Evolutionary conservation across 495 filamentous ascomycete genomes (phyloP).

Genomic region (Talaromyces nanjingensis): DNA sequence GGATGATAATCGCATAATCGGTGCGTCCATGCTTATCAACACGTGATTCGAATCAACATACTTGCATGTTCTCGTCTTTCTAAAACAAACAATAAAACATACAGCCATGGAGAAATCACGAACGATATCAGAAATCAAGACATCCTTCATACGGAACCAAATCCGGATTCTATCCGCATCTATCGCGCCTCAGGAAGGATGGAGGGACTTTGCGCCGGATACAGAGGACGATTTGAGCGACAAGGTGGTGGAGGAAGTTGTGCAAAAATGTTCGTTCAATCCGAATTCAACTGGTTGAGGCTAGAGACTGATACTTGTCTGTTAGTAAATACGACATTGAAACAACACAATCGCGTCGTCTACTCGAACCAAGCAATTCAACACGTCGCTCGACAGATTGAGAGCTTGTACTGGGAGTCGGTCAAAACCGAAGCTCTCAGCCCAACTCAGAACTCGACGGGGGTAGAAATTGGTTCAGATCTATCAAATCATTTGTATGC

Average conservation of each 20-base stretch:
- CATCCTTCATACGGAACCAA: constrained; percentile 55
- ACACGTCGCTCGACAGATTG: constrained; percentile 78
- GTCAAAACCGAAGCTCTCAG: constrained; percentile 39
- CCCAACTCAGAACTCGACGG: constrained; percentile 25
- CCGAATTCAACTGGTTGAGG: constrained; percentile 18
- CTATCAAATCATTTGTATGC: constrained; percentile 40
- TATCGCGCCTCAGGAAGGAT: constrained; percentile 49
- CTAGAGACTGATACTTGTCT: constrained; percentile 12
- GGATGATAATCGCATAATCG: background rate
- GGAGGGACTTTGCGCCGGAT: constrained; percentile 41
- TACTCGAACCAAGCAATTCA: constrained; percentile 70
- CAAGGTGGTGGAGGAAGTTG: constrained; percentile 47
- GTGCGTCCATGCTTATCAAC: background rate
- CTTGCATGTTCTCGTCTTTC: background rate
- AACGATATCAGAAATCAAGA: constrained; percentile 57
- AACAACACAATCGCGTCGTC: constrained; percentile 62
- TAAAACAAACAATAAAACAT: background rate
- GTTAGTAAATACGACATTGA: constrained; percentile 57
- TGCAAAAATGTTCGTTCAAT: constrained; percentile 39
- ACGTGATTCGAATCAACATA: background rate
- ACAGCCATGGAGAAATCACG: constrained; percentile 36
- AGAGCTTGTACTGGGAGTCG: constrained; percentile 58
- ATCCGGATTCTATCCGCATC: constrained; percentile 52
- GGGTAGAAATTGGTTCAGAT: constrained; percentile 36
- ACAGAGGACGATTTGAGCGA: constrained; percentile 42